A percentile compares a stretch with the other conserved stretches of the same genome.
Evolutionary conservation across 2,329 filamentous ascomycete species (phyloP).

Genomic region (Colletotrichum lindemuthianum): DNA sequence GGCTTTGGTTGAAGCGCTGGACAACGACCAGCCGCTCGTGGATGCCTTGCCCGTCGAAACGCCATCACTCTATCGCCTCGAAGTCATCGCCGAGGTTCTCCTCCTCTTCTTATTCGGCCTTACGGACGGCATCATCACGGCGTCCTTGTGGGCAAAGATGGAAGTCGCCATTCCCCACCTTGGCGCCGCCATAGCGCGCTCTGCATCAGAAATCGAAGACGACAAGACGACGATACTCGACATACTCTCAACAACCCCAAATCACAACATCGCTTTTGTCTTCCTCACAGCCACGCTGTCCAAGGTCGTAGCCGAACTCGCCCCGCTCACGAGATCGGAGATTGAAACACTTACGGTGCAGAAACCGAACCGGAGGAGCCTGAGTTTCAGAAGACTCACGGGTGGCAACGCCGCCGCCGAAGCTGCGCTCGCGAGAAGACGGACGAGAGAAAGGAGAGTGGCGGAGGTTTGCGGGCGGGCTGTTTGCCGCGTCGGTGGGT

Average conservation of each 20-base stretch:
- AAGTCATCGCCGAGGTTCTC: conserved; percentile 77
- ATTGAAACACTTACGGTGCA: conserved; percentile 45
- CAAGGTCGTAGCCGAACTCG: conserved; percentile 60
- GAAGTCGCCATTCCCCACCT: conserved; percentile 64
- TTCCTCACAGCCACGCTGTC: conserved; percentile 83
- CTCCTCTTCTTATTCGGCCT: conserved; percentile 79
- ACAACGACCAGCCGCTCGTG: conserved; percentile 72
- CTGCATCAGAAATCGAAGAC: conserved; percentile 47
- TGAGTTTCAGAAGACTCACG: conserved; percentile 54
- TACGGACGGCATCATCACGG: conserved; percentile 81
- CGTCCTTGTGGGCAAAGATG: conserved; percentile 75
- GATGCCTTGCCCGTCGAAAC: conserved; percentile 71
- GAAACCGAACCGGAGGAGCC: conserved; percentile 49
- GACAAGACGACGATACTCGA: conserved; percentile 73
- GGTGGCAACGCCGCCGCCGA: conserved; percentile 39
- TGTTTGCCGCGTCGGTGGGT: conserved; percentile 63
- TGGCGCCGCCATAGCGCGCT: conserved; percentile 41
- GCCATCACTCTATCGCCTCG: conserved; percentile 74
- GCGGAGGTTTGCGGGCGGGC: conserved; percentile 72
- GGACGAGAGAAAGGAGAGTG: conserved; percentile 68
- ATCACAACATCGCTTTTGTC: conserved; percentile 89
- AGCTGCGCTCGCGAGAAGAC: conserved; percentile 57
- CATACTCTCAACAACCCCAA: conserved; percentile 74
- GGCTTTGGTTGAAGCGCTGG: conserved; percentile 72
- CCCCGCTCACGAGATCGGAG: conserved; percentile 51